A percentile compares a stretch with the other conserved stretches of the same genome.
These are phyloP conservation scores for Suillus lakei DNA, from an alignment of 768 basidiomycete species.

Conservation along the genomic window DNA sequence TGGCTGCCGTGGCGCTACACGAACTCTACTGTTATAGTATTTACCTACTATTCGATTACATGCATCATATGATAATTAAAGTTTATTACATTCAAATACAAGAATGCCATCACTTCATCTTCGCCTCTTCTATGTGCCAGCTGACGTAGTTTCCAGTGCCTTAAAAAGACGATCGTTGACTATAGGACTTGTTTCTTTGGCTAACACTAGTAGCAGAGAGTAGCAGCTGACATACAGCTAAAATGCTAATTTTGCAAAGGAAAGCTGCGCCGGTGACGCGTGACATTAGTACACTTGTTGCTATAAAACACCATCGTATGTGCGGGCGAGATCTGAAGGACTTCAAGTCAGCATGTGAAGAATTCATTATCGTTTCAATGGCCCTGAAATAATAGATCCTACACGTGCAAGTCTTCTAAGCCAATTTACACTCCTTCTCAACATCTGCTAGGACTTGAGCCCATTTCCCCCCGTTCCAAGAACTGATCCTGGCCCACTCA, in stretches of 20 bases:
- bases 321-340: background rate
- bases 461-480: conserved; percentile 35
- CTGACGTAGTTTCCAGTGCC: too few species aligned
- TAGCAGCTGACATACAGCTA: too few species aligned
- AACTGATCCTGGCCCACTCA: conserved; percentile 31
- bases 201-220: too few species aligned
- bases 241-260: too few species aligned
- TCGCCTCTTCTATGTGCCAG: too few species aligned
- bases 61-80: background rate
- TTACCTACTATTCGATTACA: background rate
- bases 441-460: conserved; percentile 26
- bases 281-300: background rate
- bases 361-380: background rate
- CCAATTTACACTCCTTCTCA: conserved; percentile 29
- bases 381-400: too few species aligned
- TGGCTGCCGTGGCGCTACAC: background rate
- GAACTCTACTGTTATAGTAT: background rate
- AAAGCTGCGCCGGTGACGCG: too few species aligned
- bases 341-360: background rate
- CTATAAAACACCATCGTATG: too few species aligned
- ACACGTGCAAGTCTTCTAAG: background rate
- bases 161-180: too few species aligned
- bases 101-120: too few species aligned
- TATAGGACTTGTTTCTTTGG: too few species aligned
- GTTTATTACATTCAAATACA: too few species aligned